Base-by-base conservation (phyloP, 2,329 filamentous ascomycete genomes). In the Calonectria henricotiae region DNA sequence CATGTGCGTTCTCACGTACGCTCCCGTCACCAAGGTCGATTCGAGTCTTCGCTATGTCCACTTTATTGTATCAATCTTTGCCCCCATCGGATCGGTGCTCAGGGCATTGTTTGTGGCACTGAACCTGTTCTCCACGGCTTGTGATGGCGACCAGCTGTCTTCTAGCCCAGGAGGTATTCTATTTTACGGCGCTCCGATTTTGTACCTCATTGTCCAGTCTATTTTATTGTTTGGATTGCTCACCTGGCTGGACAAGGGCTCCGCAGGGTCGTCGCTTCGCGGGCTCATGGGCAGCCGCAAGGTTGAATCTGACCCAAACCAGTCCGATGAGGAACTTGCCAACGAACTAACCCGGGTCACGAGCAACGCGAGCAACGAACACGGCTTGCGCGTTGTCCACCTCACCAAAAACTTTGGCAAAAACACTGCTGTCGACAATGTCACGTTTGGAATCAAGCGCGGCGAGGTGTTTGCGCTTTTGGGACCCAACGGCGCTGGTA, bases 401-500 rank as follows among this genome's bases (percentile, higher is more conserved):
- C 84, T 97, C 2, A 94, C 91, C 37, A 98, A 98, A 81, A 87
- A 89, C 0, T 98, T 98, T 75, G 89, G 90, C 15, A 87, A 87
- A 71, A 92, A 92, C 74, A 90, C 91, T 0, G 95, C 94, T 3
- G 94, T 98, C n/a, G 92, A 97, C 75, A 93, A 98, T 76, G 89
- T 97, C 47, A 94, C 92, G 0, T 98, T 98, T 77, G 92, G 92
- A 20, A 92, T 98, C 37, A 89, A 89, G 17, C 90, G 89, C 60
- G 92, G 93, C 61, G 93, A 98, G 79, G 93, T 97, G 0, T 98
- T 97, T 82, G 95, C 95, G 0, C 87, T 98, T 0, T 88, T 98
- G 1, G 95, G 95, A 0, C 95, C 95, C 17, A 98, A 98, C 78
- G 95, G 95, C 27, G 96, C 95, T 1, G 95, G 95, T 68, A 98